These are phyloP conservation scores for Kwoniella europaea DNA, from an alignment of 768 basidiomycete genomes.

Conservation along the genomic window DNA sequence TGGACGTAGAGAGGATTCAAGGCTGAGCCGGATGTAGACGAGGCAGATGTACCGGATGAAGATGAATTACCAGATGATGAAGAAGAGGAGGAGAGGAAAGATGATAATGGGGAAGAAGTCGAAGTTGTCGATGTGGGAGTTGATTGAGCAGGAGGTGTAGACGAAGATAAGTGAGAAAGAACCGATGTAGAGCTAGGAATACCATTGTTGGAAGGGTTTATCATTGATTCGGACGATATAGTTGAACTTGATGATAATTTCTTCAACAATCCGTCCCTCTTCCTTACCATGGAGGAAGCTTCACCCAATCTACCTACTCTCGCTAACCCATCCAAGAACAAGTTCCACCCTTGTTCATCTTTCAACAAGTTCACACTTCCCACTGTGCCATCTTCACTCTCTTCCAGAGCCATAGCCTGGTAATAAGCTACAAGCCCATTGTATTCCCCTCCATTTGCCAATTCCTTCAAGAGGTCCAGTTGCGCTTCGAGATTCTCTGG, in stretches of 20 bases:
- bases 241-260: constrained; percentile 6
- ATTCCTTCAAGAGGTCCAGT: constrained; percentile 42
- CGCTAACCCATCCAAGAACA: constrained; percentile 33
- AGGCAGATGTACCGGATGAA: constrained; percentile 58
- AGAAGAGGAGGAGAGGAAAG: constrained; percentile 66
- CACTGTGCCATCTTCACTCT: background rate
- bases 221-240: constrained; percentile 3
- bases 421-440: constrained; percentile 41
- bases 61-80: constrained; percentile 63
- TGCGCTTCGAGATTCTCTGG: constrained; percentile 40
- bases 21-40: constrained; percentile 43
- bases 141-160: background rate
- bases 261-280: constrained; percentile 63
- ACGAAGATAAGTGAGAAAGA: background rate
- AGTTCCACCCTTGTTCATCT: constrained; percentile 32
- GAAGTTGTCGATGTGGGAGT: background rate
- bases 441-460: constrained; percentile 43
- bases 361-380: constrained; percentile 31
- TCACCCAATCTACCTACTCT: constrained; percentile 61
- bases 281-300: constrained; percentile 64
- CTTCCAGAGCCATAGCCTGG: constrained; percentile 45
- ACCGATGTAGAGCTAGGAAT: background rate
- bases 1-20: constrained; percentile 55
- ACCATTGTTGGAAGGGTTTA: background rate
- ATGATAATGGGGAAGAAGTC: constrained; percentile 64